Evolutionary conservation across 495 filamentous ascomycete genomes (phyloP).

Genomic region (Xylaria sp.): DNA sequence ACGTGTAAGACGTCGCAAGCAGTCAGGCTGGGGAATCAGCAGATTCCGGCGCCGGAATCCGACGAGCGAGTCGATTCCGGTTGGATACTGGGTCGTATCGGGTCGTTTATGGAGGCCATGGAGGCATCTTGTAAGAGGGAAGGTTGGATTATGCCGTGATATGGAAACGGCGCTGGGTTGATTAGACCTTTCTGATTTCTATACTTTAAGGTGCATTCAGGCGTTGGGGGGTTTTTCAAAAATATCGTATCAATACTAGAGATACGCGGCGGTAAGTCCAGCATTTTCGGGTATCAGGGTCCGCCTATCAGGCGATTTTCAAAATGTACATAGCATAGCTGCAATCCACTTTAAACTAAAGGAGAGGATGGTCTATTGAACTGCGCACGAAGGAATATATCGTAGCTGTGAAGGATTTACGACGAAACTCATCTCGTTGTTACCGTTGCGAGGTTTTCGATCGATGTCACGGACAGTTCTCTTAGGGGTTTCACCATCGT

Average conservation of each 20-base stretch:
- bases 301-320: background rate
- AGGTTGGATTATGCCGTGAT: conserved; percentile 18
- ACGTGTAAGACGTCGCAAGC: conserved; percentile 36
- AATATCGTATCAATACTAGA: conserved; percentile 7
- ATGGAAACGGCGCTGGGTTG: background rate
- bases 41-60: background rate
- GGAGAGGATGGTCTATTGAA: background rate
- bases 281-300: background rate
- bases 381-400: too few relatives aligned
- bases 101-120: conserved; percentile 2
- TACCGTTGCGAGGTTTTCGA: too few relatives aligned
- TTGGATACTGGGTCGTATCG: conserved; percentile 8
- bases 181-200: background rate
- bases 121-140: conserved; percentile 13
- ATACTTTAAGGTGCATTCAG: background rate
- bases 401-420: too few relatives aligned
- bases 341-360: background rate
- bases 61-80: conserved; percentile 10
- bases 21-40: conserved; percentile 6
- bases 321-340: background rate
- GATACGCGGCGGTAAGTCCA: background rate
- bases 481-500: too few relatives aligned
- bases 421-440: too few relatives aligned
- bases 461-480: too few relatives aligned
- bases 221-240: conserved; percentile 3